These are phyloP conservation scores for Thymus mandschuricus DNA, from an alignment of 257 asterid genomes.

Conservation along the genomic window DNA sequence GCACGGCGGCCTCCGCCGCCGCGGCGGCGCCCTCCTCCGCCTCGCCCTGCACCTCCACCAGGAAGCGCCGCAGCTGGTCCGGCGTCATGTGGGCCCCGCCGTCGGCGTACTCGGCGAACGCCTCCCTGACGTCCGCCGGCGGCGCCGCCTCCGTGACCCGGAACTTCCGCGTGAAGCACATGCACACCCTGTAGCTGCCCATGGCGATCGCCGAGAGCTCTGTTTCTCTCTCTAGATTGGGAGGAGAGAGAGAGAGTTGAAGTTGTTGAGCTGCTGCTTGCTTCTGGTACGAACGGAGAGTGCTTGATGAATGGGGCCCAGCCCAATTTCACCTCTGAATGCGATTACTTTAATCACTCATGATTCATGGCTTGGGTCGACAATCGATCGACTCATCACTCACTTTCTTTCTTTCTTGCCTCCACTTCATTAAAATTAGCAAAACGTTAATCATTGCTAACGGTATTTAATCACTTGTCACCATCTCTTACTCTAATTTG, in stretches of 20 bases:
- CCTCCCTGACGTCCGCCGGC: constrained; percentile 61
- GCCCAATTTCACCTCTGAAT: too few species aligned
- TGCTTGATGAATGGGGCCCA: too few species aligned
- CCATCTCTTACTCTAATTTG: too few species aligned
- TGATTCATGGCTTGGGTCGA: too few species aligned
- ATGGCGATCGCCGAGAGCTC: constrained; percentile 19
- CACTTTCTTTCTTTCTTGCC: too few species aligned
- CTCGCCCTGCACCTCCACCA: constrained; percentile 47
- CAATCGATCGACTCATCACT: too few species aligned
- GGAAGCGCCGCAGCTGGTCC: constrained; percentile 44
- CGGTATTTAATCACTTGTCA: background rate
- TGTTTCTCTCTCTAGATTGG: background rate
- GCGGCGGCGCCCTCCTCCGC: constrained; percentile 32
- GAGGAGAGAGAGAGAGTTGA: constrained; percentile 10
- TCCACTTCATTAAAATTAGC: constrained; percentile 19
- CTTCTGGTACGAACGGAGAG: too few species aligned
- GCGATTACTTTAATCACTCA: background rate
- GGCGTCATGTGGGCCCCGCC: constrained; percentile 62
- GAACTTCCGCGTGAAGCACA: constrained; percentile 66
- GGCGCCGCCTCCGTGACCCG: constrained; percentile 61
- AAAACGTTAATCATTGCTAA: background rate
- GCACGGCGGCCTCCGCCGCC: constrained; percentile 39
- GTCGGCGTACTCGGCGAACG: constrained; percentile 49
- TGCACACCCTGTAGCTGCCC: constrained; percentile 61
- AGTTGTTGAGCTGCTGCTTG: background rate